Evolutionary conservation across 495 filamentous ascomycete species (phyloP).

Genomic region (Geopyxis carbonaria): DNA sequence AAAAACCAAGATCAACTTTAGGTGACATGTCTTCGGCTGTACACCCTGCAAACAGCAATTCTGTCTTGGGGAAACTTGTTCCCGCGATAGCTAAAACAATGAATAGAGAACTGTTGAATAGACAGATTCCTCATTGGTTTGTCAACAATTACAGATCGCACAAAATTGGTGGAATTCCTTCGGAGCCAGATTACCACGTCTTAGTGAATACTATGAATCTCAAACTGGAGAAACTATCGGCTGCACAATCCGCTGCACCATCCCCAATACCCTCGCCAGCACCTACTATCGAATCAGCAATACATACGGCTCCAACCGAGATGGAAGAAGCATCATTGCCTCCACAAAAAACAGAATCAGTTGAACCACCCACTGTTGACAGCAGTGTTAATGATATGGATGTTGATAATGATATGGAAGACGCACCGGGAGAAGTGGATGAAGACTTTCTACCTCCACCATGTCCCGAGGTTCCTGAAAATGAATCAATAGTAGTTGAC

Average conservation of each 20-base stretch:
- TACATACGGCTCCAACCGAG: no score
- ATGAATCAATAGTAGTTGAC: not conserved
- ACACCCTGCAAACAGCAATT: not conserved
- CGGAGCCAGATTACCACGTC: no score
- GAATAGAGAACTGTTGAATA: not conserved
- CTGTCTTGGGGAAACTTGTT: not conserved
- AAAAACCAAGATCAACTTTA: slow-evolving; percentile 56
- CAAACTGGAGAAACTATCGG: no score
- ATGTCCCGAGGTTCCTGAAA: not conserved
- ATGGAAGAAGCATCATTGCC: no score
- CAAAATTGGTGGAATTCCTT: no score
- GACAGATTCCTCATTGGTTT: not conserved
- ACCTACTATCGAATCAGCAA: no score
- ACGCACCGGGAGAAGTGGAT: slow-evolving; percentile 24
- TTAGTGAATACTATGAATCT: no score
- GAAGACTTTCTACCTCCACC: slow-evolving; percentile 4
- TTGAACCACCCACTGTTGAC: no score
- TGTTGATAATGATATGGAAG: slow-evolving; percentile 38
- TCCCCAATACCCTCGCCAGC: no score
- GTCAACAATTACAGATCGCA: slow-evolving; percentile 1
- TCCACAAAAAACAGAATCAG: no score
- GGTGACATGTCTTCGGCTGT: slow-evolving; percentile 46
- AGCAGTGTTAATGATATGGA: no score
- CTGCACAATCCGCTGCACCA: no score
- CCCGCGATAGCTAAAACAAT: not conserved